These are phyloP conservation scores for Camptophora hylomeconis DNA, from an alignment of 2,329 filamentous ascomycete species.

Conservation along the genomic window DNA sequence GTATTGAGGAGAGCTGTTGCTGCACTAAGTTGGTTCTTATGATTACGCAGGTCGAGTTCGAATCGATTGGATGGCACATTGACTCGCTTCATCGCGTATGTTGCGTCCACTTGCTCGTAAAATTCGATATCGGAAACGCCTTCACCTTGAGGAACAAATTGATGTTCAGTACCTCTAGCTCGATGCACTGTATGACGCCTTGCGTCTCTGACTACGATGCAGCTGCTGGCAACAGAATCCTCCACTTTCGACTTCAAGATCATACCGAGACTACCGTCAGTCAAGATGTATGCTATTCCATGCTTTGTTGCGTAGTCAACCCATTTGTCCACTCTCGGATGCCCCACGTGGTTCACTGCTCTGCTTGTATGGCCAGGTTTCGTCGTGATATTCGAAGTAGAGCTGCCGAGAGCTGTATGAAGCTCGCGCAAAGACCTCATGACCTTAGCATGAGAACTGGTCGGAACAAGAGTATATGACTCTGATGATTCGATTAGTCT, in stretches of 20 bases:
- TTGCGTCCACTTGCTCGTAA: constrained; percentile 31
- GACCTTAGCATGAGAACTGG: constrained; percentile 3
- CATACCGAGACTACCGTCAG: constrained; percentile 37
- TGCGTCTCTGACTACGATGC: constrained; percentile 33
- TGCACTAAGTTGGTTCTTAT: constrained; percentile 13
- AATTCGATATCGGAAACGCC: constrained; percentile 29
- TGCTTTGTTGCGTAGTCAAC: constrained; percentile 40
- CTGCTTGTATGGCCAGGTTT: constrained; percentile 3
- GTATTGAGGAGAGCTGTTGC: constrained; percentile 14
- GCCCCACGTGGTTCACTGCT: constrained; percentile 9
- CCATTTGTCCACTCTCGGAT: constrained; percentile 39
- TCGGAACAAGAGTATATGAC: constrained; percentile 2
- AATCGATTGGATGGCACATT: constrained; percentile 29
- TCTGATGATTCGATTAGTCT: constrained; percentile 3
- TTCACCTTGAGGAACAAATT: constrained; percentile 27
- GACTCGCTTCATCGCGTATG: constrained; percentile 27
- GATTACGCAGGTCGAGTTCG: constrained; percentile 11
- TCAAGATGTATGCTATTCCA: constrained; percentile 38
- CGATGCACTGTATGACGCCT: constrained; percentile 34
- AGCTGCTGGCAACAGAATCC: constrained; percentile 29
- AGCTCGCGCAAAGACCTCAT: constrained; percentile 6
- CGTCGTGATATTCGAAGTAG: constrained; percentile 1
- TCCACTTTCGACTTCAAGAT: constrained; percentile 31
- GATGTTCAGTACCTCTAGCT: constrained; percentile 28
- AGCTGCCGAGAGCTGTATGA: constrained; percentile 3